Conservation (phyloP, 441 rosid genomes). For the Manihot esculenta region DNA sequence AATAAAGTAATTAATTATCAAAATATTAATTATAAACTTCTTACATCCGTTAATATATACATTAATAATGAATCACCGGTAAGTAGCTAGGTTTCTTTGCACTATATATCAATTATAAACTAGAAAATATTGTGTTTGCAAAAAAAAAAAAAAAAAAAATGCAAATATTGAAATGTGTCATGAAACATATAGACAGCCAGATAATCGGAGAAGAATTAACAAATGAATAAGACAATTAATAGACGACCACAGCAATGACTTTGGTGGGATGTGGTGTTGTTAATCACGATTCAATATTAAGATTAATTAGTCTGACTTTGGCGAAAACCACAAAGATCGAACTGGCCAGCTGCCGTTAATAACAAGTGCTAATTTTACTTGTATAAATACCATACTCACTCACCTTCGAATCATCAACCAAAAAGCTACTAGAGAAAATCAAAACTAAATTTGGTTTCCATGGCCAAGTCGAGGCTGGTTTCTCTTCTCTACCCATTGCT, state of each 20-base stretch:
- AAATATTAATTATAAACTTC: too few relatives aligned
- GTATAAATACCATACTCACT: constrained; percentile 8
- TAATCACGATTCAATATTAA: background rate
- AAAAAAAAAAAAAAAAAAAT: too few relatives aligned
- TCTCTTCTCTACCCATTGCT: constrained; percentile 15
- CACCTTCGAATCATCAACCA: constrained; percentile 1
- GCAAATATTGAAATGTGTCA: too few relatives aligned
- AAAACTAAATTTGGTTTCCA: background rate
- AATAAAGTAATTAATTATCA: too few relatives aligned
- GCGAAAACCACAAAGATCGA: constrained; percentile 7
- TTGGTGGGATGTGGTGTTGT: background rate
- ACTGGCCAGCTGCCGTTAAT: constrained; percentile 14
- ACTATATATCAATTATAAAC: too few relatives aligned
- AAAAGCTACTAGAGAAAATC: background rate
- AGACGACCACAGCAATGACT: background rate
- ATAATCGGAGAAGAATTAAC: background rate
- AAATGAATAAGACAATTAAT: background rate
- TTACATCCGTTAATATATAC: too few relatives aligned
- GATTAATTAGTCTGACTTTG: background rate
- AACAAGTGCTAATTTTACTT: constrained; percentile 8
- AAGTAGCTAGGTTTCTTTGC: too few relatives aligned
- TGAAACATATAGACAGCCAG: background rate
- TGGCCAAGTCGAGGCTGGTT: constrained; percentile 13
- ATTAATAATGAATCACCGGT: too few relatives aligned
- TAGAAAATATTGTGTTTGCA: too few relatives aligned